Evolutionary conservation across 768 basidiomycete species (phyloP).

Genomic region (Hemileccinum rubropunctum): DNA sequence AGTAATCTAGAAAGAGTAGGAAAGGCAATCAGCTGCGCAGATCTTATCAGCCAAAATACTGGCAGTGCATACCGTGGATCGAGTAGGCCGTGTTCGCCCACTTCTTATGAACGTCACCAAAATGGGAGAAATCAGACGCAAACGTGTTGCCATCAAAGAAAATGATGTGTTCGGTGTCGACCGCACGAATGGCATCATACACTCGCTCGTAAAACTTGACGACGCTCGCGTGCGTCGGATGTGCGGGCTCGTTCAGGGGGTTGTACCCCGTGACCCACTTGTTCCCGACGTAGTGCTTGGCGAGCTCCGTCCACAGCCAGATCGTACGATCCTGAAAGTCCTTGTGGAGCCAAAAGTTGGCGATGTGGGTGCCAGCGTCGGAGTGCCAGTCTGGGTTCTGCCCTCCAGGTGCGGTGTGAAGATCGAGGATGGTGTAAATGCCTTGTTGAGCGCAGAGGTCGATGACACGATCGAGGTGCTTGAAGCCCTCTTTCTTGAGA

Average conservation of each 20-base stretch:
- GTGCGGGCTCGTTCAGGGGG: constrained; percentile 79
- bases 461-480: constrained; percentile 82
- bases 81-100: constrained; percentile 76
- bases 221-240: constrained; percentile 62
- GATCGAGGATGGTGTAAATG: constrained; percentile 77
- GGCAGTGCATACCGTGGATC: constrained; percentile 57
- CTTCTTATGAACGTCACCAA: constrained; percentile 56
- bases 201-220: constrained; percentile 66
- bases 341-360: constrained; percentile 79
- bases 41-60: background rate
- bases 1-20: constrained; percentile 21
- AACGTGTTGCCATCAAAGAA: constrained; percentile 87
- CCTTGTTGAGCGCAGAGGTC: constrained; percentile 69
- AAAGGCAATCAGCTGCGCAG: background rate
- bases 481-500: constrained; percentile 71
- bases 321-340: constrained; percentile 80
- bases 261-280: constrained; percentile 88
- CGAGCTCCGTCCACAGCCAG: constrained; percentile 77
- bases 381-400: constrained; percentile 82
- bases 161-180: constrained; percentile 69
- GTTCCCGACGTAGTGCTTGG: constrained; percentile 72
- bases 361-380: constrained; percentile 66
- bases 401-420: constrained; percentile 74
- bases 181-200: constrained; percentile 64
- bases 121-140: constrained; percentile 73